Base-by-base conservation (phyloP, 352 stramenopile species). In the Phytophthora vignae region DNA sequence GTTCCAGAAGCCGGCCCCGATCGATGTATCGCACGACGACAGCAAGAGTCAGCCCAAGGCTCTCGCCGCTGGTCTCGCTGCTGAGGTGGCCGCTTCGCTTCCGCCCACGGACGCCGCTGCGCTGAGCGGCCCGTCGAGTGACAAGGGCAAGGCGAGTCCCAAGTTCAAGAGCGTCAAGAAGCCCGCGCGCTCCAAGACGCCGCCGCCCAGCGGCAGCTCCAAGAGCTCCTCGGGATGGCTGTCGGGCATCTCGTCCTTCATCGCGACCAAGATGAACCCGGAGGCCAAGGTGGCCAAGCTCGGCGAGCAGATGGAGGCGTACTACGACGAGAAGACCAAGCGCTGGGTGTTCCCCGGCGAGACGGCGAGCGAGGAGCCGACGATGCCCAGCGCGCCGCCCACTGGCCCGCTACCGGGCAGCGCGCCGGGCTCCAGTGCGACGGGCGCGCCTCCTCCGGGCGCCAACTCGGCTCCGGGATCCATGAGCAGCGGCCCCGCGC, bases 271-370 rank as follows among this genome's bases (percentile, higher is more conserved):
- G 69, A 91, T 94, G 77, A 92, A 97, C 69, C 87, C 90, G 1
- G 90, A 97, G 22, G 88, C 73, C 19, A 97, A 94, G 75, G 84
- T 93, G 2, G 90, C 83, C 49, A 89, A 96, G 57, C 77, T 96
- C 14, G 85, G 86, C 2, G 77, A 87, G 67, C 76, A 95, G 10
- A 90, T 93, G 87, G 82, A 93, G 48, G 89, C 87, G 9, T 95
- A 95, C 62, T 97, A 82, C 54, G 87, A 93, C 65, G 77, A 97
- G 64, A 74, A 92, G 31, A 82, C 85, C 48, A 94, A 97, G 72
- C 81, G 89, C n/a, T 97, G 90, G 90, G 80, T 97, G 6, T 96
- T 97, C 71, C 90, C 90, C 46, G 90, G 85, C 22, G 90, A 95
- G 76, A 81, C 78, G 1, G 76, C 82, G n/a, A 54, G 76, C 1